Conservation (phyloP, 1,284 basidiomycete species). For the Sporisorium scitamineum region DNA sequence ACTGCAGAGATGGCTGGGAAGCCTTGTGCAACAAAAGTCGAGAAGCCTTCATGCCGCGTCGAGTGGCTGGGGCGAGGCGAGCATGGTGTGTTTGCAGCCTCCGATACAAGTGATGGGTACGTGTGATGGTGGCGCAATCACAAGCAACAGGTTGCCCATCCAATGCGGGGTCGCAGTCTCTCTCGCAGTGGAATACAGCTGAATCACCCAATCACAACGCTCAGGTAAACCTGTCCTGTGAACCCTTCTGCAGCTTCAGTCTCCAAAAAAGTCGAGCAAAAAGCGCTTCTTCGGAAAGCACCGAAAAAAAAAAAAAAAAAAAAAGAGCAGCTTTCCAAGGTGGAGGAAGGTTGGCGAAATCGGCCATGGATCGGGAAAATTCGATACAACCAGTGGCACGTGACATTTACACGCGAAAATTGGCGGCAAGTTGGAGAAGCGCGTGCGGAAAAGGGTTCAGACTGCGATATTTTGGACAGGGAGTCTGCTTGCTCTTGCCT, state of each 20-base stretch:
- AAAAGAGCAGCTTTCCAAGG: constrained; percentile 3
- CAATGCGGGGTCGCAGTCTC: constrained; percentile 1
- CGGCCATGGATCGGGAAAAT: constrained; percentile 2
- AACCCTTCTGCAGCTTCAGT: constrained; percentile 3
- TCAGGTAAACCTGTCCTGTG: constrained; percentile 4
- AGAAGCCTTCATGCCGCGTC: constrained; percentile 27
- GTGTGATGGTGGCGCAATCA: not conserved
- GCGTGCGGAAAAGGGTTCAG: constrained; percentile 13
- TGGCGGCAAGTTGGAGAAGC: constrained; percentile 5
- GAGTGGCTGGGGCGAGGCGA: not conserved
- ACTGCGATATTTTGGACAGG: constrained; percentile 8
- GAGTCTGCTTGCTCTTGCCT: no score
- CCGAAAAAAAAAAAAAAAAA: constrained; percentile 1
- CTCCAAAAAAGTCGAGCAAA: no score
- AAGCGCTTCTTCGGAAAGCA: not conserved
- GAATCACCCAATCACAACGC: constrained; percentile 1
- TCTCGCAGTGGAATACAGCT: not conserved
- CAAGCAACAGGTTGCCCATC: not conserved
- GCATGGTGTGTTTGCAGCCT: constrained; percentile 12
- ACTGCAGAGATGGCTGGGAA: constrained; percentile 7
- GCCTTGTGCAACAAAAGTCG: constrained; percentile 15
- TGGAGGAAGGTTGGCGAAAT: constrained; percentile 11
- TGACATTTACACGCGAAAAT: constrained; percentile 24
- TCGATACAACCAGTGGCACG: constrained; percentile 9
- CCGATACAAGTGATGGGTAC: not conserved